phyloP scores from a whole-genome alignment of 73 alveolate genomes.

The Breviolum minutum region DNA sequence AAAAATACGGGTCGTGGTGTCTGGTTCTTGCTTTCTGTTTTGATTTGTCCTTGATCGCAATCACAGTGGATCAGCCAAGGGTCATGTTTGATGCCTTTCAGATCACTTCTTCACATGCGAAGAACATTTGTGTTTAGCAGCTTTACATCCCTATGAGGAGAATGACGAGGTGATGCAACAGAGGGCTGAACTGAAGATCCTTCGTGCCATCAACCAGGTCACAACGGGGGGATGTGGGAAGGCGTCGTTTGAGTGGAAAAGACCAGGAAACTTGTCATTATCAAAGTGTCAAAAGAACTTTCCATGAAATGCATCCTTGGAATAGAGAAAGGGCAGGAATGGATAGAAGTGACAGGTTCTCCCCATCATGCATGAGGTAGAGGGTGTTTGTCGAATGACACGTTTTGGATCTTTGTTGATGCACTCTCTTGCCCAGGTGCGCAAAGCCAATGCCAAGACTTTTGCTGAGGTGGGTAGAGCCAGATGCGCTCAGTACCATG shows the following conservation, averaged over 20 bases:
- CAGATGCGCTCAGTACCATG: neutral
- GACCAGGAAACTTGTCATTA: neutral
- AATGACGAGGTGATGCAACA: slow-evolving; percentile 41
- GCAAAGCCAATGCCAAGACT: slow-evolving; percentile 41
- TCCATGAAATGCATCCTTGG: neutral
- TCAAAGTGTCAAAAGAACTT: neutral
- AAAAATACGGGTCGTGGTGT: too few relatives aligned
- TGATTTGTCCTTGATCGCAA: too few relatives aligned
- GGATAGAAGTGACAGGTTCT: too few relatives aligned
- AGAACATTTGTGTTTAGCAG: too few relatives aligned
- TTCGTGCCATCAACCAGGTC: slow-evolving; percentile 36
- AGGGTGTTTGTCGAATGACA: too few relatives aligned
- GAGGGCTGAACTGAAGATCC: slow-evolving; percentile 19
- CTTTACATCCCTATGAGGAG: slow-evolving; percentile 5
- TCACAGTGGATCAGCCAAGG: neutral
- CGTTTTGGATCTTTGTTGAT: too few relatives aligned
- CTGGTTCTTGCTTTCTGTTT: too few relatives aligned
- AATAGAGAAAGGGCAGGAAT: too few relatives aligned
- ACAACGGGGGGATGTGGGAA: neutral
- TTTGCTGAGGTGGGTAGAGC: slow-evolving; percentile 32
- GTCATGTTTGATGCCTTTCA: neutral
- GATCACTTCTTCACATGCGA: neutral
- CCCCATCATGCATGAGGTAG: too few relatives aligned
- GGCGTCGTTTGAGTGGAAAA: neutral
- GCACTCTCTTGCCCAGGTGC: neutral